Evolutionary conservation across 164 flowering plant genomes (phyloP).

Genomic region (Magnolia officinalis): DNA sequence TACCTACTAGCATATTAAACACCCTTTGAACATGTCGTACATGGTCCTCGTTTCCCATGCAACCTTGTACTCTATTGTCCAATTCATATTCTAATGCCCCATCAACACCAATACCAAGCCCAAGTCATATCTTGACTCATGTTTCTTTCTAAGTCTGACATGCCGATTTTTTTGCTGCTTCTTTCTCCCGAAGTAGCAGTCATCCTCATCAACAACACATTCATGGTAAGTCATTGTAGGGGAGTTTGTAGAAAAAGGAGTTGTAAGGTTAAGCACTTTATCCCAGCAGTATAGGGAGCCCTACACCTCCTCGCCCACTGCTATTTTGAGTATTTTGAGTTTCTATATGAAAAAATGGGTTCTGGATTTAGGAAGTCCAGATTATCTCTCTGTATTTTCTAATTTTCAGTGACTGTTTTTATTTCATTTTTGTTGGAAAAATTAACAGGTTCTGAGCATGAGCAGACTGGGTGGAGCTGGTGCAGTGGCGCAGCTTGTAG

Average conservation of each 20-base stretch:
- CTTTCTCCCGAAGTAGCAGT: neutral
- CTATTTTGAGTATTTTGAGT: neutral
- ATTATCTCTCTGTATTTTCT: neutral
- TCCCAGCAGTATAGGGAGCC: neutral
- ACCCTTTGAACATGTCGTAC: neutral
- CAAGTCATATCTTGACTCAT: neutral
- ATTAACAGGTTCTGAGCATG: conserved; percentile 91
- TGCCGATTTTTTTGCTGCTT: neutral
- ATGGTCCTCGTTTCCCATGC: neutral
- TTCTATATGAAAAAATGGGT: neutral
- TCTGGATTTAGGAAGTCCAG: neutral
- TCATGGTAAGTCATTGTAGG: neutral
- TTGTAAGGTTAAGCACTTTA: neutral
- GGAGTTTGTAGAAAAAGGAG: neutral
- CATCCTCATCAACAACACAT: neutral
- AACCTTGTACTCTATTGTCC: neutral
- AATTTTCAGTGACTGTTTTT: neutral
- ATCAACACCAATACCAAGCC: neutral
- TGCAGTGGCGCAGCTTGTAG: conserved; percentile 92
- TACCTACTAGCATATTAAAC: neutral
- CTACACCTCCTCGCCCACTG: neutral
- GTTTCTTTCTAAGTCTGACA: neutral
- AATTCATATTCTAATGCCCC: neutral
- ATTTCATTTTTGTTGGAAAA: neutral
- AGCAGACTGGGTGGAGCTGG: conserved; percentile 96